Percentiles rank a stretch among this genome's conserved stretches.
These are phyloP conservation scores for Suhomyces guaymorum DNA, from an alignment of 1,139 yeast genomes.

Conservation along the genomic window DNA sequence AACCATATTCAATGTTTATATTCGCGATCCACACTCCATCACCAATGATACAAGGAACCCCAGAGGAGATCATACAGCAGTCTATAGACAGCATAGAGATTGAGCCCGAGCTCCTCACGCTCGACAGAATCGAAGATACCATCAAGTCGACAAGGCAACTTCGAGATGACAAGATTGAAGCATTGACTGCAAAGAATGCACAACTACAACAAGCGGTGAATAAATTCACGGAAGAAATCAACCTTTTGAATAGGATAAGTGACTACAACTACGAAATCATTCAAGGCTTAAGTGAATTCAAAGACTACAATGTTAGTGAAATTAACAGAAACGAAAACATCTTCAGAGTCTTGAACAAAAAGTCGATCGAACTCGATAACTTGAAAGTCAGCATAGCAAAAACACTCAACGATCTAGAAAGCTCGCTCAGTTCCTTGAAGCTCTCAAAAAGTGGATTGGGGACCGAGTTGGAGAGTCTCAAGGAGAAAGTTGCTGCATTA, in stretches of 20 bases:
- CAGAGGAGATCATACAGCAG: slow-evolving; percentile 40
- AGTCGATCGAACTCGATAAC: slow-evolving; percentile 44
- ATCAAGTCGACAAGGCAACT: slow-evolving; percentile 29
- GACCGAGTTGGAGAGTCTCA: slow-evolving; percentile 28
- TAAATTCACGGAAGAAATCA: slow-evolving; percentile 26
- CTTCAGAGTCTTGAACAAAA: slow-evolving; percentile 29
- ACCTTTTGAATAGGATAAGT: slow-evolving; percentile 22
- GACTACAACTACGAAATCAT: slow-evolving; percentile 17
- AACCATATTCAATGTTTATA: not conserved
- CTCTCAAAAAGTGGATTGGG: slow-evolving; percentile 44
- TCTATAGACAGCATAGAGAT: slow-evolving; percentile 21
- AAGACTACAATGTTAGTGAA: slow-evolving; percentile 9
- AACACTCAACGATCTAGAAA: slow-evolving; percentile 56
- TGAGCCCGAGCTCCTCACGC: slow-evolving; percentile 49
- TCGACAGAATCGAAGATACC: slow-evolving; percentile 49
- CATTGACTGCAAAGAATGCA: slow-evolving; percentile 22
- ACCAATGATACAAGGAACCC: slow-evolving; percentile 33
- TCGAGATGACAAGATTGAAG: slow-evolving; percentile 27
- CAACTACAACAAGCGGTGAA: slow-evolving; percentile 20
- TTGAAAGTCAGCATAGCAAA: slow-evolving; percentile 57
- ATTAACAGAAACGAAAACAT: slow-evolving; percentile 21
- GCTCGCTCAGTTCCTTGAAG: slow-evolving; percentile 48
- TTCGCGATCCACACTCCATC: not conserved
- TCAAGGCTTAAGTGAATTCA: slow-evolving; percentile 14
- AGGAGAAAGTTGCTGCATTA: slow-evolving; percentile 24